phyloP scores from a whole-genome alignment of 345 rosid species.

The Eucalyptus decipiens region DNA sequence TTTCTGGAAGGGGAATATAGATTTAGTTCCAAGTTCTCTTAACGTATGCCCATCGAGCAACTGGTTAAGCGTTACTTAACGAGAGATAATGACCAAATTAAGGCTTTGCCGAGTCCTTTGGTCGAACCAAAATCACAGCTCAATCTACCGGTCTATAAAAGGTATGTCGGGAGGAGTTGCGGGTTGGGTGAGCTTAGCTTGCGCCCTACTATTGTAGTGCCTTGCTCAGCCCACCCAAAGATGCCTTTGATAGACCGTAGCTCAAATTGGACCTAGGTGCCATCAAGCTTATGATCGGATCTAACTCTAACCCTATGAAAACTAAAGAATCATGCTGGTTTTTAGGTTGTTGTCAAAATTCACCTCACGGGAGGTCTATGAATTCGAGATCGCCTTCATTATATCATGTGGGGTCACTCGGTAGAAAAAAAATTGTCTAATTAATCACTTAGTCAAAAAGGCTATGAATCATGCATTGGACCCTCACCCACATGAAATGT shows the following conservation, averaged over 20 bases:
- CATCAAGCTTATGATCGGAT: not conserved
- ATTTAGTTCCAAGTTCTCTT: not conserved
- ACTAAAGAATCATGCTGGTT: not conserved
- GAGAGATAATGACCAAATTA: not conserved
- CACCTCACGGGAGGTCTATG: not conserved
- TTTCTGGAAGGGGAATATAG: not conserved
- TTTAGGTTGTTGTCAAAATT: not conserved
- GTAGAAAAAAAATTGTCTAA: not conserved
- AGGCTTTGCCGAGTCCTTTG: not conserved
- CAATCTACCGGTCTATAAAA: not conserved
- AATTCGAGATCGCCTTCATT: not conserved
- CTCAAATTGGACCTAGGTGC: not conserved
- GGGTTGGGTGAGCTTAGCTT: not conserved
- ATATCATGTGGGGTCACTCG: not conserved
- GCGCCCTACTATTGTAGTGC: not conserved
- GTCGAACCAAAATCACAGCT: not conserved
- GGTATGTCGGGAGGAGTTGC: not conserved
- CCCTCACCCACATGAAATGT: not conserved
- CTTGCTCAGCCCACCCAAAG: not conserved
- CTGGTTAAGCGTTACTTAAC: not conserved
- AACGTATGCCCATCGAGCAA: not conserved
- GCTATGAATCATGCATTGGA: not conserved
- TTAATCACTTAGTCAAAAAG: not conserved
- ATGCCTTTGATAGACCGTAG: not conserved
- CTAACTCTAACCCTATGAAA: not conserved